Evolutionary conservation across 257 asterid genomes (phyloP), one percentile per base, ranked within the genome.

Genomic region (Solanum microdontum): DNA sequence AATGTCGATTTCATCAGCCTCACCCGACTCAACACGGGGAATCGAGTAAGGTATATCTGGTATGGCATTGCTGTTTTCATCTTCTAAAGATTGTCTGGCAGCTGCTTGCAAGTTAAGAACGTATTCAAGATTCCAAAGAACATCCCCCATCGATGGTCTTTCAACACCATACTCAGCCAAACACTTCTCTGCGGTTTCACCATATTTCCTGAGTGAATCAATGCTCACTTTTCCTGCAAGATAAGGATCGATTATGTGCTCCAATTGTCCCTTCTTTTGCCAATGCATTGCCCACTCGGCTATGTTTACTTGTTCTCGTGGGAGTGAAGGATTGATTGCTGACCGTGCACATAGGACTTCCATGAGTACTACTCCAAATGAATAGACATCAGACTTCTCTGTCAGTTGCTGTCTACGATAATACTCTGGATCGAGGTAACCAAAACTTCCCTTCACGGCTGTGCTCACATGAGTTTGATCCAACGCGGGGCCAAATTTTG

Each of bases 91-190:
- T 26, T 80, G 88, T 48, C 86, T 17, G 4, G 88, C 83, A 55
- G 91, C 88, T 10, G 86, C 92, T 87, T 90, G 92, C 21, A 90
- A 66, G 84, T 89, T 89, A 55, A 88, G 88, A 30, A 88, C 91
- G 32, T 88, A 88, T 87, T 90, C 91, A 40, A 90, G 40, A 51
- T 88, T 90, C 92, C 92, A 88, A 74, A 90, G 43, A 43, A 90
- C 92, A 28, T 90, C 92, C 24, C 92, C 92, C 92, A 90, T 90
- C 21, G 92, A 74, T 24, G 92, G 92, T 86, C 92, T 88, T 15
- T 90, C 92, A 17, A n/a, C 69, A 9, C 92, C 92, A 48, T 86
- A 87, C 36, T 90, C 92, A 7, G 87, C 89, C n/a, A 90, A 69
- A 45, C 92, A 90, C 40, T 90, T 88, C 88, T 88, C 92, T 3